phyloP scores from a whole-genome alignment of 75 land plant genomes.

The Chamaecyparis obtusa region DNA sequence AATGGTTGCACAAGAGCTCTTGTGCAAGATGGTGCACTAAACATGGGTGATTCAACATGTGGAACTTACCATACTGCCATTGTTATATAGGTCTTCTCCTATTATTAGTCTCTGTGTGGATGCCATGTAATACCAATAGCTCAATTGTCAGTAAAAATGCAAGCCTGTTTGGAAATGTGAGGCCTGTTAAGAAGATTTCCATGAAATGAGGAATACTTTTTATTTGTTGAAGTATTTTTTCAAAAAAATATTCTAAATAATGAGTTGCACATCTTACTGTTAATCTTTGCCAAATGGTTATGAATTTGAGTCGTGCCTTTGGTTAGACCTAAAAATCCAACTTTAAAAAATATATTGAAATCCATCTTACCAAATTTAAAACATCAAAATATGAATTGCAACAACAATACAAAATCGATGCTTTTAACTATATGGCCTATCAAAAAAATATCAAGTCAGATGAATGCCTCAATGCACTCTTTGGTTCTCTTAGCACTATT shows the following conservation, averaged over 20 bases:
- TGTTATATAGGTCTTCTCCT: no score
- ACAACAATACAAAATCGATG: background rate
- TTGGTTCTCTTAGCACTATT: background rate
- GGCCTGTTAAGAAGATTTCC: background rate
- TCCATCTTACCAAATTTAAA: background rate
- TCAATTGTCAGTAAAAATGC: no score
- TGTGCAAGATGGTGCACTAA: no score
- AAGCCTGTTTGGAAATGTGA: no score
- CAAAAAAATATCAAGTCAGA: background rate
- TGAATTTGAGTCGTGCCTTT: background rate
- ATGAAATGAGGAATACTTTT: background rate
- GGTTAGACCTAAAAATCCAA: background rate
- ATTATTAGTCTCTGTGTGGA: no score
- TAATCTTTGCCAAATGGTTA: background rate
- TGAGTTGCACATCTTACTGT: background rate
- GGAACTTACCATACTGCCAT: no score
- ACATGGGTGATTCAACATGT: no score
- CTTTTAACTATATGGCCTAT: background rate
- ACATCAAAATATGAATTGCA: background rate
- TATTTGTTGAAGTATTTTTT: background rate
- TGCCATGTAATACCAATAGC: no score
- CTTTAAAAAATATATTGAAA: background rate
- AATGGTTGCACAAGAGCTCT: no score
- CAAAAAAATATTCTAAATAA: background rate
- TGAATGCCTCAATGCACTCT: background rate